Base-by-base conservation (phyloP, 2,329 filamentous ascomycete genomes). In the Epicoccum nigrum region DNA sequence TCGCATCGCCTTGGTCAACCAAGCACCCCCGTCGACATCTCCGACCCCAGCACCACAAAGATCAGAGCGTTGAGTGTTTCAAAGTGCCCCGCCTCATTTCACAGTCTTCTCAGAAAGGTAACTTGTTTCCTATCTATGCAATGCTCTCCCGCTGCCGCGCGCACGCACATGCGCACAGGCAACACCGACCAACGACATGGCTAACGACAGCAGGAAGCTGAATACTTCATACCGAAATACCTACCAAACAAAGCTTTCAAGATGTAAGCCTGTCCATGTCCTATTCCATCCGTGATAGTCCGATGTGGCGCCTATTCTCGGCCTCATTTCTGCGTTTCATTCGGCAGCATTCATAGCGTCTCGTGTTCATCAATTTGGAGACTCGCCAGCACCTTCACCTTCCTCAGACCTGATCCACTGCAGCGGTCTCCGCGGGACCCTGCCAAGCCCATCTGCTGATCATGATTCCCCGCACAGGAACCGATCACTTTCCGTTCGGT, bases 401-500 rank as follows among this genome's bases (percentile, higher is more conserved):
- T 16, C 11, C 7, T 15, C 27, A 45, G 13, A n/a, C 17, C 16
- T n/a, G 28, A n/a, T n/a, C 9, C 13, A 9, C 28, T 11, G 9
- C 12, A 12, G 9, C 28, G 7, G 28, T 30, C 5, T n/a, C 28
- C 9, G 11, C 28, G 7, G 13, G 13, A n/a, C 28, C 35, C 11
- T 63, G 60, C 45, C 60, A 62, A 41, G 40, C 47, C 38, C 54
- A 43, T 56, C 50, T 72, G 71, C 61, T 76, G 59, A 55, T 58
- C 55, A 34, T 55, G 67, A n/a, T 42, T 28, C 56, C 56, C 23
- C 57, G 54, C 35, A 12, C 63, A 89, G 87, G 87, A 87, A 89
- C 67, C 88, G 88, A 66, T 84, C 86, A 54, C 82, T 90, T 54
- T 91, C 88, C 23, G 84, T 90, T 68, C 87, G 88, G 64, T 88